A percentile compares a stretch with the other conserved stretches of the same genome.
phyloP scores from a whole-genome alignment of 495 filamentous ascomycete species.

The Cercophora sp. region DNA sequence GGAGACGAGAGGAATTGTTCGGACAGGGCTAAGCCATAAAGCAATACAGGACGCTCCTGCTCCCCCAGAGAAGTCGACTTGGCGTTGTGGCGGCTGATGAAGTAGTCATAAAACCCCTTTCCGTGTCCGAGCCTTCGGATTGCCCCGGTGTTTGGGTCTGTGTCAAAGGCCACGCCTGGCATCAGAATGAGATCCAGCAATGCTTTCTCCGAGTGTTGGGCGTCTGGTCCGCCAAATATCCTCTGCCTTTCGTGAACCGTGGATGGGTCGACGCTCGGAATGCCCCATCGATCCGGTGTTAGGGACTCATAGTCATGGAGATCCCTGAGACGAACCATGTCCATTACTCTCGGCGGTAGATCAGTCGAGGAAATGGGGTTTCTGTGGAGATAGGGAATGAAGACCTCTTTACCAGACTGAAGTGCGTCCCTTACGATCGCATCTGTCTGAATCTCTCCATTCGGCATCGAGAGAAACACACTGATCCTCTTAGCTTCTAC shows the following conservation, averaged over 20 bases:
- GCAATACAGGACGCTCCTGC: slow-evolving; percentile 44
- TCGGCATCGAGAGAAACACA: slow-evolving; percentile 90
- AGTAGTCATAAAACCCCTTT: slow-evolving; percentile 95
- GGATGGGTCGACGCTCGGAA: slow-evolving; percentile 67
- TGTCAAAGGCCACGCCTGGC: slow-evolving; percentile 92
- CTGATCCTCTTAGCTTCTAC: slow-evolving; percentile 67
- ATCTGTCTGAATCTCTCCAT: slow-evolving; percentile 75
- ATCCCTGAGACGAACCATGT: slow-evolving; percentile 79
- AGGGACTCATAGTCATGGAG: slow-evolving; percentile 72
- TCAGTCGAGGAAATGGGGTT: slow-evolving; percentile 39
- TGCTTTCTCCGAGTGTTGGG: slow-evolving; percentile 42
- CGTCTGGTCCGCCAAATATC: slow-evolving; percentile 57
- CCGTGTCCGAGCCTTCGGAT: slow-evolving; percentile 86
- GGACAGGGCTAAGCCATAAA: slow-evolving; percentile 82
- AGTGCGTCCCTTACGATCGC: slow-evolving; percentile 78
- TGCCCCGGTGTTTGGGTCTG: slow-evolving; percentile 36
- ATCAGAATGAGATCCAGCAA: slow-evolving; percentile 79
- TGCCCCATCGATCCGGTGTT: slow-evolving; percentile 81
- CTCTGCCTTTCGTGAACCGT: slow-evolving; percentile 62
- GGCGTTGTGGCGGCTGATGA: slow-evolving; percentile 66
- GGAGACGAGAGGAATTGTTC: slow-evolving; percentile 71
- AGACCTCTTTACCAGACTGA: slow-evolving; percentile 71
- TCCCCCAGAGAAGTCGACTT: slow-evolving; percentile 36
- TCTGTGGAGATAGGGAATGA: slow-evolving; percentile 82
- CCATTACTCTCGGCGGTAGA: slow-evolving; percentile 68